phyloP scores from a whole-genome alignment of 177 flowering plant species.

The Tripterygium wilfordii region DNA sequence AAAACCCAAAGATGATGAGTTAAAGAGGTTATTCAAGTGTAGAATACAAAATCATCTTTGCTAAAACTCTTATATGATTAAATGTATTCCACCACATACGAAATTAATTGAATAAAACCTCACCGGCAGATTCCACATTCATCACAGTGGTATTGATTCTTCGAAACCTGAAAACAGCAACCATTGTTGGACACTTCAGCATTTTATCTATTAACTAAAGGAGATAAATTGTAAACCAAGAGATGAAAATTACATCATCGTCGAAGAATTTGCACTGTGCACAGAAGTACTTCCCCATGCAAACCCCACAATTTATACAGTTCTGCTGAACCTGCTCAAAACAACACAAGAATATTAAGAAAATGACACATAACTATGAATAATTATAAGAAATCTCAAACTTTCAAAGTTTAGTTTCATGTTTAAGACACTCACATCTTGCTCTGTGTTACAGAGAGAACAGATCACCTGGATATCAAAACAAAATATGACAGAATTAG shows the following conservation, averaged over 20 bases:
- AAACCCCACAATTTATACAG: slow-evolving; percentile 78
- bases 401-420: background rate
- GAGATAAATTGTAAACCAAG: too few relatives aligned
- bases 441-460: slow-evolving; percentile 78
- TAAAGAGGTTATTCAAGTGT: too few relatives aligned
- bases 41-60: too few relatives aligned
- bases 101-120: too few relatives aligned
- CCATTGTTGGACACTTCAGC: too few relatives aligned
- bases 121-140: slow-evolving; percentile 92
- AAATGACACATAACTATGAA: too few relatives aligned
- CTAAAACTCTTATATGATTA: too few relatives aligned
- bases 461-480: slow-evolving; percentile 68
- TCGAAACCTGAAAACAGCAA: slow-evolving; percentile 47
- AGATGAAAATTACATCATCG: slow-evolving; percentile 62
- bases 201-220: too few relatives aligned
- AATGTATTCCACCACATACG: too few relatives aligned
- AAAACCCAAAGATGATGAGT: background rate
- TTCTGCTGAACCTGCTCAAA: slow-evolving; percentile 60
- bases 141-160: slow-evolving; percentile 83
- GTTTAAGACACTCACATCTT: slow-evolving; percentile 52
- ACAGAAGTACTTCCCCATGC: slow-evolving; percentile 86
- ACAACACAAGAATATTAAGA: slow-evolving; percentile 5
- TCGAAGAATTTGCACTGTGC: slow-evolving; percentile 83
- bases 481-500: slow-evolving; percentile 1
- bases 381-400: background rate